A percentile compares a stretch with the other conserved stretches of the same genome.
Conservation (phyloP, 345 rosid genomes). For the Microthlaspi erraticum region DNA sequence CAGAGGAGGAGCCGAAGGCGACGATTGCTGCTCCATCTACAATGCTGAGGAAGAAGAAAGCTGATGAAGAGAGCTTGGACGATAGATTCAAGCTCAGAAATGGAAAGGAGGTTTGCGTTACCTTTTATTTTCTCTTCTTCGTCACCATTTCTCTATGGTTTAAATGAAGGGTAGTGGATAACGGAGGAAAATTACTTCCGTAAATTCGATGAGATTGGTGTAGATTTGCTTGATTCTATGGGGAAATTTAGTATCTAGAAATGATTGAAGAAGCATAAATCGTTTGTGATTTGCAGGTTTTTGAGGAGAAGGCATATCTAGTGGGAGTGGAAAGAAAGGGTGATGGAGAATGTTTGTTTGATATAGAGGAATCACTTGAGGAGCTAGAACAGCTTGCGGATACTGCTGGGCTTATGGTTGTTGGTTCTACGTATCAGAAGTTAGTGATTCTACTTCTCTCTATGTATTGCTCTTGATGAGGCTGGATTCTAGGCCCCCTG, state of each 20-base stretch:
- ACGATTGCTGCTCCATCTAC: slow-evolving; percentile 34
- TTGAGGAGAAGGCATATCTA: slow-evolving; percentile 81
- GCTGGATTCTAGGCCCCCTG: neutral
- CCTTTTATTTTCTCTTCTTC: slow-evolving; percentile 1
- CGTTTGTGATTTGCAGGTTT: slow-evolving; percentile 50
- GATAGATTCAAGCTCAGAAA: slow-evolving; percentile 77
- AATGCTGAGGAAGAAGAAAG: slow-evolving; percentile 63
- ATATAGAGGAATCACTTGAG: slow-evolving; percentile 83
- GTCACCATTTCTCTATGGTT: neutral
- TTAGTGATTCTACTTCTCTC: slow-evolving; percentile 43
- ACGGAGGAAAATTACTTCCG: neutral
- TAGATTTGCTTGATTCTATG: neutral
- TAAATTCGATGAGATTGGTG: neutral
- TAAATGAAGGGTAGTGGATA: slow-evolving; percentile 11
- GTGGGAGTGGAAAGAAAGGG: slow-evolving; percentile 87
- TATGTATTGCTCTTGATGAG: slow-evolving; percentile 16
- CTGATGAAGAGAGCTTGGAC: slow-evolving; percentile 55
- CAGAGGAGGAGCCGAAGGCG: slow-evolving; percentile 32
- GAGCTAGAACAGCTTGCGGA: slow-evolving; percentile 91
- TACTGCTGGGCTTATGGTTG: slow-evolving; percentile 84
- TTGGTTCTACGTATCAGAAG: slow-evolving; percentile 90
- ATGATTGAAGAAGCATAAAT: slow-evolving; percentile 9
- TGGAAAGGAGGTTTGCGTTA: slow-evolving; percentile 70
- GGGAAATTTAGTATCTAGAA: slow-evolving; percentile 5
- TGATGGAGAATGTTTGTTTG: slow-evolving; percentile 55